Conservation (phyloP, 1,284 basidiomycete species). For the Ganoderma leucocontextum region DNA sequence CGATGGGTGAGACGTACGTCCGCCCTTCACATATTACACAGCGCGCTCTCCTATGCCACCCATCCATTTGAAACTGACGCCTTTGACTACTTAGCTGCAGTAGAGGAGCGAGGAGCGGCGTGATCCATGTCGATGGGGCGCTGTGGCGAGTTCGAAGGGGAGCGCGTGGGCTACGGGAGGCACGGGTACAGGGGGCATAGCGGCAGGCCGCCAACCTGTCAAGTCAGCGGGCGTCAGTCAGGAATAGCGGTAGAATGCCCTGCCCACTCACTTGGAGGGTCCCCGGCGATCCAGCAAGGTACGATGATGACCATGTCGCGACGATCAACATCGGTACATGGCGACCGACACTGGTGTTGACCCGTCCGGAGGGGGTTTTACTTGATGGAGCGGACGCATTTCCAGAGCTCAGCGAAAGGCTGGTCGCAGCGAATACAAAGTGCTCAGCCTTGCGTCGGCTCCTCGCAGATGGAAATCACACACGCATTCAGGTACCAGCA, state of each 20-base stretch:
- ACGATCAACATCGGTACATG: not conserved
- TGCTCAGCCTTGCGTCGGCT: not conserved
- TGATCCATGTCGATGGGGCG: not conserved
- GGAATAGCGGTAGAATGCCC: not conserved
- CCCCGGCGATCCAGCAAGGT: not conserved
- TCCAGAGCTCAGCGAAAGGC: not conserved
- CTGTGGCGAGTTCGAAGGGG: not conserved
- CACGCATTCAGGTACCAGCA: not conserved
- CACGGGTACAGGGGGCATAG: not conserved
- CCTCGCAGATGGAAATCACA: not conserved
- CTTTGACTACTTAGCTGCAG: too few species aligned
- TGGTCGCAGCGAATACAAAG: not conserved
- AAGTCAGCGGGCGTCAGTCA: constrained; percentile 1
- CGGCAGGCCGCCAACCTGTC: not conserved
- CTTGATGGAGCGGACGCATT: too few species aligned
- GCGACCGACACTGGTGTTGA: too few species aligned
- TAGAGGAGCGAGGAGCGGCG: not conserved
- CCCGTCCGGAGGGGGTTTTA: too few species aligned
- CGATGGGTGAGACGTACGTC: not conserved
- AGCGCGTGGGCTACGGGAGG: not conserved
- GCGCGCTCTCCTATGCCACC: not conserved
- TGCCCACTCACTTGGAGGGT: not conserved
- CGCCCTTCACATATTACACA: not conserved
- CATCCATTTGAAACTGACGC: not conserved
- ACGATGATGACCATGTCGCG: not conserved